Base-by-base conservation (phyloP, 805 yeast species). In the Yamadazyma scolyti region DNA sequence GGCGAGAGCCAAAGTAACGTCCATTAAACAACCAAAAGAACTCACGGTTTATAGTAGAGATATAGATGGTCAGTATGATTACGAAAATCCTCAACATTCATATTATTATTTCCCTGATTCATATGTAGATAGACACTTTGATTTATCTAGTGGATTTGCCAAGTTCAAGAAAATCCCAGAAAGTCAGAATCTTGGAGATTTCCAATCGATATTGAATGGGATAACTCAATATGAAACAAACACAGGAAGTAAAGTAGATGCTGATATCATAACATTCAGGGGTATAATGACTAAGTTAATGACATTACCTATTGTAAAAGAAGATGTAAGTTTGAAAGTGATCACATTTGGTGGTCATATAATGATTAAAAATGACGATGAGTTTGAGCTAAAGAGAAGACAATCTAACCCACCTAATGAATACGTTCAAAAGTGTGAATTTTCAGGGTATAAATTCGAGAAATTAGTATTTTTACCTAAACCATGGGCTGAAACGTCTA, bases 21-120 rank as follows among this genome's bases (percentile, higher is more conserved):
- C 86, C 2, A 65, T 89, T 31, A 79, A 81, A 47, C 94, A 87
- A 54, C 97, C 98, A 2, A 82, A 80, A 42, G 96, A 93, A 55
- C 43, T 90, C 3, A 66, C 74, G n/a, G 54, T 74, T 4, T 90
- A 66, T 51, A 77, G 90, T 2, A 62, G 87, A 34, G 75, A 73
- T 16, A 56, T 58, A n/a, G 73, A 77, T 4, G 79, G 77, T 4
- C 47, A 47, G 14, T 64, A 52, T 47, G 36, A 37, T 7, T 44
- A 45, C 29, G 66, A 72, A 17, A 48, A 58, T 18, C 50, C 58
- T 4, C 56, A 74, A 7, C 79, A 77, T 42, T 61, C 71, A n/a
- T 87, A 85, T 56, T 89, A 70, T 61, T 93, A 87, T 53, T 65
- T 90, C 18, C 94, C 96, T 10, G 88, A 85, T 50, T 56, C 77